Conservation (phyloP, 306 rosid species). For the Echinosophora koreensis region DNA sequence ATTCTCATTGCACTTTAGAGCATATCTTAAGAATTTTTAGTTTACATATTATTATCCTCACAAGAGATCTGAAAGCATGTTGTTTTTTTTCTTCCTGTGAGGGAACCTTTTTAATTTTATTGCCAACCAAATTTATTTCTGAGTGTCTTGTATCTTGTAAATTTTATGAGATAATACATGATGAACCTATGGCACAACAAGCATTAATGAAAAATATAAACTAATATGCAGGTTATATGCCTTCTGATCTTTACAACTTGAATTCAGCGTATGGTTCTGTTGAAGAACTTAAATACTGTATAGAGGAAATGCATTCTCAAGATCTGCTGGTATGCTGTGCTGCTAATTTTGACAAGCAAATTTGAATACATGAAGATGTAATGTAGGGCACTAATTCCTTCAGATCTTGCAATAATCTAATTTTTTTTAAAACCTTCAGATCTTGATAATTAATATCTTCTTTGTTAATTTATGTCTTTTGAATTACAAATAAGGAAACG, state of each 20-base stretch:
- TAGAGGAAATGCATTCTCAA: conserved; percentile 77
- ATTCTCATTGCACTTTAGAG: conserved; percentile 18
- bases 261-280: conserved; percentile 77
- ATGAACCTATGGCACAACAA: conserved; percentile 10
- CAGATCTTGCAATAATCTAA: conserved; percentile 32
- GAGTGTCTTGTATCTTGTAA: neutral
- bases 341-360: conserved; percentile 35
- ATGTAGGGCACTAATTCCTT: conserved; percentile 21
- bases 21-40: conserved; percentile 22
- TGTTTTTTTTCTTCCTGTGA: conserved; percentile 25
- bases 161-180: conserved; percentile 20
- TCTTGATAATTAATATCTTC: conserved; percentile 25
- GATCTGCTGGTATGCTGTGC: conserved; percentile 64
- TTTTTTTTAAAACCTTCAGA: conserved; percentile 11
- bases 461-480: neutral
- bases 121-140: conserved; percentile 16
- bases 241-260: conserved; percentile 84
- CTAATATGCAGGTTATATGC: conserved; percentile 78
- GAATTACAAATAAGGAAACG: conserved; percentile 28
- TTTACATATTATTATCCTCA: neutral
- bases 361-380: conserved; percentile 35
- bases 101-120: conserved; percentile 5
- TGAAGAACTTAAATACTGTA: conserved; percentile 76
- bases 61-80: neutral
- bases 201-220: conserved; percentile 42